Evolutionary conservation across 2,329 filamentous ascomycete genomes (phyloP), one percentile per base, ranked within the genome.

Genomic region (Aurifilum marmelostoma): DNA sequence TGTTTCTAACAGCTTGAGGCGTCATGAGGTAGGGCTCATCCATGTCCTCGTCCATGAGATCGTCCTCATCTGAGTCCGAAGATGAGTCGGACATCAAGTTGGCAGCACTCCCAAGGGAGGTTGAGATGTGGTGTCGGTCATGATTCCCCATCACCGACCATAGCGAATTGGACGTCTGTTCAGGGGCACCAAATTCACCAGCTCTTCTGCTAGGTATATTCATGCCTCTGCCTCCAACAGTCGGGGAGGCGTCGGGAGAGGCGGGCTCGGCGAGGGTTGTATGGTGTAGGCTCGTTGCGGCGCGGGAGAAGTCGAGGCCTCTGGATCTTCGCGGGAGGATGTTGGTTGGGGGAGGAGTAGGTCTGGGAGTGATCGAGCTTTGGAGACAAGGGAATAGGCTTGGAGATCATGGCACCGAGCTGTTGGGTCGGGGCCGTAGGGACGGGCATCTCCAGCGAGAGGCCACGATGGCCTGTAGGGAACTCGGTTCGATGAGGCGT

Each of bases 201-300:
- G 77, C 79, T 69, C 83, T 80, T 63, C 86, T 82, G 56, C 81
- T 81, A 9, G 88, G 88, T 63, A 90, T 90, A 75, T 86, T 88
- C 83, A 90, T 87, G 34, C 85, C 88, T 72, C 83, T 80, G 50
- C 91, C 90, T 65, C 90, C 89, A 67, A 96, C 90, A 16, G 91
- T 94, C 0, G 96, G 96, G 0, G 94, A 97, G 0, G 93, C 96
- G 78, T 97, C 94, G 3, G 94, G 94, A 6, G 92, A 96, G 0
- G 92, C 92, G 77, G 91, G 88, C 74, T 97, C 93, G 67, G 95
- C 94, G 11, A 98, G 87, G 0, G 92, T 98, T 21, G 95, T 97
- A 79, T 98, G 96, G 80, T 98, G 96, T 29, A 99, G 85, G 77
- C 94, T 97, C 14, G 95, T 97, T 71, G 93, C 96, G 14, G 94